A percentile compares a stretch with the other conserved stretches of the same genome.
Conservation (phyloP, 176 grass and related monocot genomes). For the Carex myosuroides region DNA sequence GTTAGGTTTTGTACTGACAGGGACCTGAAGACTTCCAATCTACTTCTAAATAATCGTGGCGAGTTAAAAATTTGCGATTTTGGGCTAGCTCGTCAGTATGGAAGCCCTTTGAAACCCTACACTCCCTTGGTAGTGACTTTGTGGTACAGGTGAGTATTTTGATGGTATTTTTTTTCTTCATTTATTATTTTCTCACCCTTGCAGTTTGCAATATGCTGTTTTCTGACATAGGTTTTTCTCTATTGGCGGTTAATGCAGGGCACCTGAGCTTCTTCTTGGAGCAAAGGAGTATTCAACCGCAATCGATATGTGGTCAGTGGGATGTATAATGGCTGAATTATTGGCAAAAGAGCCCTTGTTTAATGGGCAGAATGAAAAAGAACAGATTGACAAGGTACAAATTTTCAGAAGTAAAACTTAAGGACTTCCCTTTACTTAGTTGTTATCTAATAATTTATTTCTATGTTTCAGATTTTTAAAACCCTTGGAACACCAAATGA, state of each 20-base stretch:
- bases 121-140: conserved; percentile 95
- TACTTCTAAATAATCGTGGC: conserved; percentile 80
- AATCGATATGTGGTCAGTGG: conserved; percentile 96
- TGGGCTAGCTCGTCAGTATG: conserved; percentile 90
- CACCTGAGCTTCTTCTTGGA: conserved; percentile 81
- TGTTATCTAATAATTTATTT: conserved; percentile 24
- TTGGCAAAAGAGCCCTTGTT: conserved; percentile 77
- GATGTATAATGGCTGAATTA: conserved; percentile 95
- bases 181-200: not conserved
- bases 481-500: conserved; percentile 67
- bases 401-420: not conserved
- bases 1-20: conserved; percentile 27
- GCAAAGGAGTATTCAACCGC: conserved; percentile 89
- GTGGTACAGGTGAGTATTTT: conserved; percentile 66
- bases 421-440: not conserved
- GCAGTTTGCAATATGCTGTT: not conserved
- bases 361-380: conserved; percentile 59
- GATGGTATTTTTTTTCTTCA: conserved; percentile 15
- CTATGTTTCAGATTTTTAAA: conserved; percentile 66
- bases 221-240: not conserved
- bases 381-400: conserved; percentile 77
- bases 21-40: conserved; percentile 93
- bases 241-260: conserved; percentile 34
- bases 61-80: conserved; percentile 99
- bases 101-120: conserved; percentile 78